Conservation (phyloP, 306 rosid genomes). For the Inga laurina region DNA sequence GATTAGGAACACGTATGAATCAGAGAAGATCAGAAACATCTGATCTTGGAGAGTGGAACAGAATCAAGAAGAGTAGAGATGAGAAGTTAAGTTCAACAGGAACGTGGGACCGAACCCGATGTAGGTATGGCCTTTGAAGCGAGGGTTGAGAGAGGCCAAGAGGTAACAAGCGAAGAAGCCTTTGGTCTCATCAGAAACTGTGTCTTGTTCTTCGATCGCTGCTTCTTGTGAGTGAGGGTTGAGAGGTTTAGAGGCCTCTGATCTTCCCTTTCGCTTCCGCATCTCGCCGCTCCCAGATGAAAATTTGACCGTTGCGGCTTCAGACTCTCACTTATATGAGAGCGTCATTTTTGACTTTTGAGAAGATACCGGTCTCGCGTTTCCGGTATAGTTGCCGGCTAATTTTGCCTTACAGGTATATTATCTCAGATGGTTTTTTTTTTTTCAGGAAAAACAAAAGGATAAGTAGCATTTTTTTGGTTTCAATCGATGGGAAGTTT, state of each 20-base stretch:
- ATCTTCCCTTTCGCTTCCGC: conserved; percentile 48
- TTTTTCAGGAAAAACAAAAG: neutral
- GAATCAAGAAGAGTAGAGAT: neutral
- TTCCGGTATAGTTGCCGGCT: neutral
- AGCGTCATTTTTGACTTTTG: neutral
- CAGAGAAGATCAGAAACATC: conserved; percentile 9
- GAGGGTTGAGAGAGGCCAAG: conserved; percentile 73
- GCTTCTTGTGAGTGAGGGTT: conserved; percentile 26
- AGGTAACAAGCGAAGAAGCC: conserved; percentile 90
- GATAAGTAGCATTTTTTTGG: neutral
- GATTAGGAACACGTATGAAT: neutral
- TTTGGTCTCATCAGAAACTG: neutral
- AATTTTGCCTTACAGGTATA: neutral
- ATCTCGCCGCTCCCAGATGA: conserved; percentile 18
- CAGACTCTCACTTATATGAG: neutral
- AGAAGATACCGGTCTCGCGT: neutral
- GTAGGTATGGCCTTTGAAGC: conserved; percentile 88
- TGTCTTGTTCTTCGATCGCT: conserved; percentile 28
- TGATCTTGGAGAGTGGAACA: conserved; percentile 15
- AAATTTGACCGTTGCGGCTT: conserved; percentile 79
- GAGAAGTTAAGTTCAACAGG: neutral
- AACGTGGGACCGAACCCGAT: conserved; percentile 58
- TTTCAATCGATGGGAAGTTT: neutral
- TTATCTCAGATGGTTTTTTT: too few relatives aligned
- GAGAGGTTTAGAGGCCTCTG: conserved; percentile 44